These are phyloP conservation scores for Fusarium sp. DNA, from an alignment of 2,329 filamentous ascomycete genomes.

Conservation along the genomic window DNA sequence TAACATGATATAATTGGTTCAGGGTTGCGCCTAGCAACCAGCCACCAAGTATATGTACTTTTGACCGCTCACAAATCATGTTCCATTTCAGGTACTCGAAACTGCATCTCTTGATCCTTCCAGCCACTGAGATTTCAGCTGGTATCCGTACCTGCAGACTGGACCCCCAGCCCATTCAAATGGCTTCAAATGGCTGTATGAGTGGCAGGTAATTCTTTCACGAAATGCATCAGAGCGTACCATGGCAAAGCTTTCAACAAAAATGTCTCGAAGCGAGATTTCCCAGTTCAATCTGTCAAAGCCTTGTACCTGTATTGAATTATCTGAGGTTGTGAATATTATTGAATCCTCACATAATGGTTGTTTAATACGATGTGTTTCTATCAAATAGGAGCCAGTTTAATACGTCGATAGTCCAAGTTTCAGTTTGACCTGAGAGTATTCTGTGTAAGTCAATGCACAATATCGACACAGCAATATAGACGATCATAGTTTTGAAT, in stretches of 20 bases:
- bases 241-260: background rate
- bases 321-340: background rate
- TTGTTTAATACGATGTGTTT: background rate
- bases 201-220: background rate
- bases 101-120: background rate
- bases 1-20: slow-evolving; percentile 4
- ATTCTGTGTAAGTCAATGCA: background rate
- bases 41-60: slow-evolving; percentile 23
- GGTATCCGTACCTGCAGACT: slow-evolving; percentile 5
- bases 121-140: slow-evolving; percentile 26
- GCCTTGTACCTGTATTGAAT: background rate
- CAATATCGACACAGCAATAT: background rate
- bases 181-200: background rate
- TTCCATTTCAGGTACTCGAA: slow-evolving; percentile 5
- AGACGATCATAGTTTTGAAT: background rate
- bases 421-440: too few species aligned
- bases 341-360: too few species aligned
- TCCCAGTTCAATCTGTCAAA: background rate
- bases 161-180: background rate
- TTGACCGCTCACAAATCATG: too few species aligned
- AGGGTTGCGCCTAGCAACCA: slow-evolving; percentile 43
- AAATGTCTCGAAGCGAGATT: background rate
- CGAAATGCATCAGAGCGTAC: background rate
- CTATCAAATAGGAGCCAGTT: too few species aligned
- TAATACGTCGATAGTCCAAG: too few species aligned